These are phyloP conservation scores for Blastomyces parvus DNA, from an alignment of 2,329 filamentous ascomycete species.

Conservation along the genomic window DNA sequence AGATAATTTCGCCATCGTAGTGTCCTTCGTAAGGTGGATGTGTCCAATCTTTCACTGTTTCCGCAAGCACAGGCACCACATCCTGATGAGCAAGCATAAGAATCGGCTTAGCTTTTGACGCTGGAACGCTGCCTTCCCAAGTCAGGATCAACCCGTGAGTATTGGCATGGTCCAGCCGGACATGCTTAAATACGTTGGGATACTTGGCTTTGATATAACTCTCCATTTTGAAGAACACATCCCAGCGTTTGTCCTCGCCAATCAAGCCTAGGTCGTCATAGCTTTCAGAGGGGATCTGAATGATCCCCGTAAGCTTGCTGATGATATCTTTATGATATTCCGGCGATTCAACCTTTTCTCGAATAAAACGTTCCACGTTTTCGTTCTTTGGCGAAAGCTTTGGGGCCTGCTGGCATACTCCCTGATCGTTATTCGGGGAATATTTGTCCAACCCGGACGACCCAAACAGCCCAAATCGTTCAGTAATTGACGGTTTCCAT, in stretches of 20 bases:
- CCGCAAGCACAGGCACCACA: slow-evolving; percentile 49
- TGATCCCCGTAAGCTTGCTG: slow-evolving; percentile 17
- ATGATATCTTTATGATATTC: slow-evolving; percentile 13
- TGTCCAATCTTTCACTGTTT: slow-evolving; percentile 46
- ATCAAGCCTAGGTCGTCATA: slow-evolving; percentile 48
- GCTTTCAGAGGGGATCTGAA: slow-evolving; percentile 44
- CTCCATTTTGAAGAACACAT: slow-evolving; percentile 46
- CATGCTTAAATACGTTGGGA: slow-evolving; percentile 39
- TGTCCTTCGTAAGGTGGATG: slow-evolving; percentile 51
- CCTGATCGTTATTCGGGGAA: not conserved
- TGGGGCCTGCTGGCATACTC: slow-evolving; percentile 13
- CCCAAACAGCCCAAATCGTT: not conserved
- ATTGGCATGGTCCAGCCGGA: slow-evolving; percentile 48
- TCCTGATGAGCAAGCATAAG: slow-evolving; percentile 57
- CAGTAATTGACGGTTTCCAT: not conserved
- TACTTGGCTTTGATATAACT: slow-evolving; percentile 41
- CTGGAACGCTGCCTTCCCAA: slow-evolving; percentile 38
- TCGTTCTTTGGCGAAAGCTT: slow-evolving; percentile 17
- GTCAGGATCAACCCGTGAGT: slow-evolving; percentile 51
- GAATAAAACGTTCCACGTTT: slow-evolving; percentile 14
- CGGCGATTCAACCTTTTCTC: slow-evolving; percentile 14
- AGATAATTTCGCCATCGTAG: slow-evolving; percentile 50
- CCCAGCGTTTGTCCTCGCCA: slow-evolving; percentile 49
- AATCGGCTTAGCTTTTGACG: slow-evolving; percentile 43
- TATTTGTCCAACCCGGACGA: not conserved